Percentiles rank a stretch among this genome's conserved stretches.
These are phyloP conservation scores for Xerocomellus chrysenteron DNA, from an alignment of 768 basidiomycete genomes.

Conservation along the genomic window DNA sequence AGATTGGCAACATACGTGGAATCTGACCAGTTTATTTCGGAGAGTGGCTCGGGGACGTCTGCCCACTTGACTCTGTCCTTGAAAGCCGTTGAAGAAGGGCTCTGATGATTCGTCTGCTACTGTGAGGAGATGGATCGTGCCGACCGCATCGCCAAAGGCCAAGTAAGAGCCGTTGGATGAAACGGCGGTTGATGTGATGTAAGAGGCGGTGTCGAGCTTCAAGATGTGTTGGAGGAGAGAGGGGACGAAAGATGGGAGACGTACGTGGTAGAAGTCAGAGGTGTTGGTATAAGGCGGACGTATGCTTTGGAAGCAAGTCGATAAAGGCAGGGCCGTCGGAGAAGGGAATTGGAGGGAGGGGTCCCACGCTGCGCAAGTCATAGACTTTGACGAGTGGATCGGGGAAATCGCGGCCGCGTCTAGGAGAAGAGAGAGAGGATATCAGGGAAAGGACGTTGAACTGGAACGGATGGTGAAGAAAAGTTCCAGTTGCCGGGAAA, in stretches of 20 bases:
- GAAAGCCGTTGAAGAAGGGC: too few relatives aligned
- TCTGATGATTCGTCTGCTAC: conserved; percentile 32
- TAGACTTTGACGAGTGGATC: conserved; percentile 94
- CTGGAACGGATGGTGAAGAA: conserved; percentile 87
- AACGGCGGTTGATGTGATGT: conserved; percentile 75
- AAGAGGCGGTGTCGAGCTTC: conserved; percentile 71
- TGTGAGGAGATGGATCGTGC: conserved; percentile 77
- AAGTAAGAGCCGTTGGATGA: conserved; percentile 89
- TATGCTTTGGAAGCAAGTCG: conserved; percentile 71
- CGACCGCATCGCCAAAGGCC: conserved; percentile 89
- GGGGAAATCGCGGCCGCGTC: conserved; percentile 83
- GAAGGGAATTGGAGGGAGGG: conserved; percentile 85
- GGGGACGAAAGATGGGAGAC: neutral
- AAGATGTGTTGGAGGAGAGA: neutral
- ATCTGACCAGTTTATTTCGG: too few relatives aligned
- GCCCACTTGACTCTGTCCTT: too few relatives aligned
- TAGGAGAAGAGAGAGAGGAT: conserved; percentile 33
- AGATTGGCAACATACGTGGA: too few relatives aligned
- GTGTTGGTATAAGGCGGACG: conserved; percentile 68
- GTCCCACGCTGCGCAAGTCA: conserved; percentile 79
- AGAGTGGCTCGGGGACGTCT: too few relatives aligned
- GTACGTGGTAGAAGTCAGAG: conserved; percentile 80
- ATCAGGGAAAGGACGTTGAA: conserved; percentile 54
- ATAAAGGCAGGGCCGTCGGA: conserved; percentile 86
- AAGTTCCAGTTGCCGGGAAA: conserved; percentile 75